Conservation (phyloP, 2,329 filamentous ascomycete genomes). For the Keithomyces neogunnii region DNA sequence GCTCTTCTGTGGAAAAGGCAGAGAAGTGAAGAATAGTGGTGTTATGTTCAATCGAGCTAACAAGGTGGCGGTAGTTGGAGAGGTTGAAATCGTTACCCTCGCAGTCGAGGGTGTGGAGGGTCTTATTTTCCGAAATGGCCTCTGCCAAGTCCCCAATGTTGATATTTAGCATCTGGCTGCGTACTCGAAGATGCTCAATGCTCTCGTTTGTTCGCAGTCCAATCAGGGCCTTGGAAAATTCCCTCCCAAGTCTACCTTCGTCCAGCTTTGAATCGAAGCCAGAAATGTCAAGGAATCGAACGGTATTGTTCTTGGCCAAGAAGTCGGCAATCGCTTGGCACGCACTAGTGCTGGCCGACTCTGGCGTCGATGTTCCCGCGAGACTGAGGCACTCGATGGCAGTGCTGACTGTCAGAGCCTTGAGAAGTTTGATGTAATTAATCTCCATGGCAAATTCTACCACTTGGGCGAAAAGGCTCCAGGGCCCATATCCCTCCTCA, state of each 20-base stretch:
- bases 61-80: constrained; percentile 39
- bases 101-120: constrained; percentile 44
- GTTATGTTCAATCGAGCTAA: constrained; percentile 34
- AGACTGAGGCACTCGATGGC: constrained; percentile 45
- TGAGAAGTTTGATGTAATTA: constrained; percentile 42
- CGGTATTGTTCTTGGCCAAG: constrained; percentile 40
- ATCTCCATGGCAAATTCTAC: constrained; percentile 45
- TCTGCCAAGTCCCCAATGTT: constrained; percentile 45
- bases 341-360: constrained; percentile 36
- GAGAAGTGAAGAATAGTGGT: constrained; percentile 35
- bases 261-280: constrained; percentile 50
- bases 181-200: constrained; percentile 43
- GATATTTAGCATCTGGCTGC: constrained; percentile 46
- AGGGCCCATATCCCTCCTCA: constrained; percentile 37
- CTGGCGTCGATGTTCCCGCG: constrained; percentile 43
- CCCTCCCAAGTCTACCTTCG: constrained; percentile 45
- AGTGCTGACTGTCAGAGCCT: constrained; percentile 39
- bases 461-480: constrained; percentile 46
- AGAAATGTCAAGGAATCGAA: constrained; percentile 47
- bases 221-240: constrained; percentile 41
- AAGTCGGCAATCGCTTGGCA: constrained; percentile 40
- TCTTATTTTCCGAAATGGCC: constrained; percentile 38
- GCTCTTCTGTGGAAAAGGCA: constrained; percentile 28
- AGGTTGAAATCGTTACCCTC: constrained; percentile 47
- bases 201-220: constrained; percentile 36